Base-by-base conservation (phyloP, 2,329 filamentous ascomycete species). In the Penicillium hesseltinei region DNA sequence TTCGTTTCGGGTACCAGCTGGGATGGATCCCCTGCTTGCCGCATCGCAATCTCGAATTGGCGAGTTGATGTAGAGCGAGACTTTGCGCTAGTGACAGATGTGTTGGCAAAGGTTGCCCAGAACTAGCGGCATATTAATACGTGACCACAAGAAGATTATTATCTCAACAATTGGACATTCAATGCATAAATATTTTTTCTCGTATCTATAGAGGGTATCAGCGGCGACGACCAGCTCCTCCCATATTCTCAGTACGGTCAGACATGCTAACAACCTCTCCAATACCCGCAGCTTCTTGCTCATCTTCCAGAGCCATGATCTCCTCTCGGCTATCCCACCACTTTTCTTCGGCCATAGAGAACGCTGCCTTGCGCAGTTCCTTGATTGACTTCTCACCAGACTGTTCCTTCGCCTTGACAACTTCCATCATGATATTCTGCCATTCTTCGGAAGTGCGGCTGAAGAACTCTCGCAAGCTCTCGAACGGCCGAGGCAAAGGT, bases 301-400 rank as follows among this genome's bases (percentile, higher is more conserved):
- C 93, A 75, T 97, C 93, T 76, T 99, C 94, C 69, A 97, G 76
- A 7, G 86, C 89, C 53, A 88, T 89, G 64, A 99, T 90, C 77
- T 97, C 93, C 78, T 99, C 94, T 67, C 94, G 84, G 71, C 89
- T 92, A 80, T 97, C 94, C 94, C 94, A 99, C 94, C 94, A 99
- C 74, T 96, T 96, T 77, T 92, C 90, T 75, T 99, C 94, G 40
- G 92, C 92, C 62, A 91, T 82, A 70, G 91, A 88, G 73, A 97
- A 99, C 1, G 92, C 94, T 71, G 86, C 87, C 68, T 92, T 89
- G 74, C 96, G 92, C 68, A 97, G 87, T 78, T 97, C 94, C 80
- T 99, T 99, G 69, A 95, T 80, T 0, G 85, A 81, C 62, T 91
- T 82, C 40, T 85, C 74, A 2, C 67, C 64, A 1, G 63, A 66